These are phyloP conservation scores for Trametes gibbosa DNA, from an alignment of 768 basidiomycete species.

Conservation along the genomic window DNA sequence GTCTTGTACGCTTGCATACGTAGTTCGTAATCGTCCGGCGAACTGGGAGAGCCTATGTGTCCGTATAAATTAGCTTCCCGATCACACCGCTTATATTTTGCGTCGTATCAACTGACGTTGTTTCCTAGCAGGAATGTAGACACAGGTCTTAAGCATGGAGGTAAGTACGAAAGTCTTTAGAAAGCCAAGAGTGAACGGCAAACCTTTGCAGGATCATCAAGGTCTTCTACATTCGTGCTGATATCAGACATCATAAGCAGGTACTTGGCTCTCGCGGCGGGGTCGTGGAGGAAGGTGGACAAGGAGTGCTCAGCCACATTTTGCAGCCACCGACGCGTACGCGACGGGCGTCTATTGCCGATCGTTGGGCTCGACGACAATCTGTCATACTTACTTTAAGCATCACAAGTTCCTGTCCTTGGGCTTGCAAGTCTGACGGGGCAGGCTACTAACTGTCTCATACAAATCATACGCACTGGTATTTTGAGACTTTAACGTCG, in stretches of 20 bases:
- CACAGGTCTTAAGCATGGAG: constrained; percentile 17
- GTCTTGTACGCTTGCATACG: constrained; percentile 52
- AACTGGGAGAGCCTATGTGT: not conserved
- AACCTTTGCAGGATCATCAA: constrained; percentile 25
- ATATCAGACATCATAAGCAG: not conserved
- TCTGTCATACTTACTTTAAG: not conserved
- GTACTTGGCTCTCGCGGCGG: not conserved
- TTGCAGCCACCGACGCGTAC: not conserved
- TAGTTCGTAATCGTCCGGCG: constrained; percentile 28
- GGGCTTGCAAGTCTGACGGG: too few relatives aligned
- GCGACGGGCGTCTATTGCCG: not conserved
- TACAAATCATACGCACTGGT: too few relatives aligned
- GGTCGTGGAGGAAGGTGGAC: not conserved
- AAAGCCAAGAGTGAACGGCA: not conserved
- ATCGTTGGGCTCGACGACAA: not conserved
- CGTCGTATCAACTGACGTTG: not conserved
- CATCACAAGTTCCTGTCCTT: too few relatives aligned
- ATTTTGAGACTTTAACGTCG: too few relatives aligned
- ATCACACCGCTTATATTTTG: too few relatives aligned
- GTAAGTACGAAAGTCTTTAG: not conserved
- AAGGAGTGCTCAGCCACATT: not conserved
- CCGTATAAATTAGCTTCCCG: too few relatives aligned
- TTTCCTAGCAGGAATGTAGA: constrained; percentile 20
- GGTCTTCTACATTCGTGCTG: not conserved
- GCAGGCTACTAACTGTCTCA: too few relatives aligned